Evolutionary conservation across 2,329 filamentous ascomycete species (phyloP).

Genomic region (Cylindrodendrum hubeiense): DNA sequence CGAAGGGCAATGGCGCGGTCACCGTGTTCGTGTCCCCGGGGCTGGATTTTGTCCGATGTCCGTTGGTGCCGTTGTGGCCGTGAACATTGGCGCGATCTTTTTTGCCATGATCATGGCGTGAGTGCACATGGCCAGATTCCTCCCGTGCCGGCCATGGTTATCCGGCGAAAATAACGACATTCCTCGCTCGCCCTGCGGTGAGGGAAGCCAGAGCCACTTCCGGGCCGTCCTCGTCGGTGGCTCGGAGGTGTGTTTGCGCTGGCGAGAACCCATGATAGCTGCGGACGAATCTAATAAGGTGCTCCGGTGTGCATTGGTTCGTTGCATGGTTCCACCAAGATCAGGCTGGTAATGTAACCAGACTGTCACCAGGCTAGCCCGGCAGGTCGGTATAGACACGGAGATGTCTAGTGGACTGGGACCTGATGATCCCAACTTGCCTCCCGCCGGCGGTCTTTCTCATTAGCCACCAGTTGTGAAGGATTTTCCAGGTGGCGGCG

Average conservation of each 20-base stretch:
- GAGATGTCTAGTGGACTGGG: conserved; percentile 8
- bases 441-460: not conserved
- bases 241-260: conserved; percentile 5
- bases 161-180: conserved; percentile 3
- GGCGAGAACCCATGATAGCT: conserved; percentile 1
- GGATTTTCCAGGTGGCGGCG: conserved; percentile 25
- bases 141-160: conserved; percentile 24
- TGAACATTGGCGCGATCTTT: conserved; percentile 32
- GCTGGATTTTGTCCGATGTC: not conserved
- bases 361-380: conserved; percentile 8
- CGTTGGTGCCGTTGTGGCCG: conserved; percentile 24
- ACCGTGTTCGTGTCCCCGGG: not conserved
- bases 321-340: conserved; percentile 19
- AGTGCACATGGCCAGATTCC: conserved; percentile 33
- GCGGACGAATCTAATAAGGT: not conserved
- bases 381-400: conserved; percentile 14
- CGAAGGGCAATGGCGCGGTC: not conserved
- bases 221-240: not conserved
- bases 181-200: conserved; percentile 17
- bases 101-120: conserved; percentile 40
- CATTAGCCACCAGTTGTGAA: conserved; percentile 1
- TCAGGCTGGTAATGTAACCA: conserved; percentile 18
- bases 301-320: conserved; percentile 5
- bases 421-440: conserved; percentile 1
- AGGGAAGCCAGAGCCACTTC: conserved; percentile 19